These are phyloP conservation scores for Daldinia childiae DNA, from an alignment of 495 filamentous ascomycete genomes.

Conservation along the genomic window DNA sequence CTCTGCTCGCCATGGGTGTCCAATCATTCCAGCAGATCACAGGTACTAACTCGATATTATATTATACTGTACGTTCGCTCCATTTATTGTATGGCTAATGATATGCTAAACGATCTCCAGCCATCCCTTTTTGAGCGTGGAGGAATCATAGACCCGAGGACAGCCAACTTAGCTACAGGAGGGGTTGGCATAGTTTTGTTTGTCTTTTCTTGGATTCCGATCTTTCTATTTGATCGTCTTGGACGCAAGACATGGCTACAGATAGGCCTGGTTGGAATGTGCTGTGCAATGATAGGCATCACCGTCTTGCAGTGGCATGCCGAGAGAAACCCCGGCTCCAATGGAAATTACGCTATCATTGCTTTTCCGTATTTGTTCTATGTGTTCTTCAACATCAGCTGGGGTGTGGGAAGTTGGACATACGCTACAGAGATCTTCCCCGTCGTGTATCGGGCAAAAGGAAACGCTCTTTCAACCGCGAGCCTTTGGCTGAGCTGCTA, in stretches of 20 bases:
- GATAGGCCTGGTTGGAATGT: slow-evolving; percentile 43
- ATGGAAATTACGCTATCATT: slow-evolving; percentile 44
- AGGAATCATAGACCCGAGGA: slow-evolving; percentile 38
- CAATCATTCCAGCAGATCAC: slow-evolving; percentile 43
- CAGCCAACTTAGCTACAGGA: slow-evolving; percentile 39
- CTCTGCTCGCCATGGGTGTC: slow-evolving; percentile 41
- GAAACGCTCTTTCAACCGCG: slow-evolving; percentile 33
- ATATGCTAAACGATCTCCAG: neutral
- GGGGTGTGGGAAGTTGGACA: slow-evolving; percentile 46
- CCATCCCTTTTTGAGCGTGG: slow-evolving; percentile 42
- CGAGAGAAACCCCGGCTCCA: neutral
- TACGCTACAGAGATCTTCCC: slow-evolving; percentile 47
- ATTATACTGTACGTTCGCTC: slow-evolving; percentile 33
- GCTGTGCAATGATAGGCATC: slow-evolving; percentile 30
- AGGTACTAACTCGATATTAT: slow-evolving; percentile 44
- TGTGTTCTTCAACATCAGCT: slow-evolving; percentile 46
- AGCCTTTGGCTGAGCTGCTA: slow-evolving; percentile 41
- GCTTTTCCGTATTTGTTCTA: slow-evolving; percentile 45
- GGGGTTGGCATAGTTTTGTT: slow-evolving; percentile 40
- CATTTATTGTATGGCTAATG: neutral
- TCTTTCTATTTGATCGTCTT: slow-evolving; percentile 40
- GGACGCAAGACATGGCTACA: slow-evolving; percentile 44
- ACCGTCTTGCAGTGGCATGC: neutral
- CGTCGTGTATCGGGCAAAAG: slow-evolving; percentile 33
- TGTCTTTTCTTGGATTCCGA: slow-evolving; percentile 42